Conservation (phyloP, 371 early-diverging fungal genomes). For the Cokeromyces recurvatus region DNA sequence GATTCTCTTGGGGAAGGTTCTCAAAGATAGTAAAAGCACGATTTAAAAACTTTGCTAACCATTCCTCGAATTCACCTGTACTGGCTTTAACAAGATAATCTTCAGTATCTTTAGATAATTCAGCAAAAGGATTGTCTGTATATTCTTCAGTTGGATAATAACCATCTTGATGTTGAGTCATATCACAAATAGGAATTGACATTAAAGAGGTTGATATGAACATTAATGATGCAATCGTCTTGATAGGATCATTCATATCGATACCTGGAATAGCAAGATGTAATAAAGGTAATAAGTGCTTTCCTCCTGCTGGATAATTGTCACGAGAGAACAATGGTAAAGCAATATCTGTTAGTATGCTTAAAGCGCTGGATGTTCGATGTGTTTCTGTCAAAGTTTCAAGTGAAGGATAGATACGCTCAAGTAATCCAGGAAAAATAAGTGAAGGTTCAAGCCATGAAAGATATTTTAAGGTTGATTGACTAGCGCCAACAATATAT, state of each 20-base stretch:
- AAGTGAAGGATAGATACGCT: constrained; percentile 81
- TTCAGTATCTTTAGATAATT: constrained; percentile 45
- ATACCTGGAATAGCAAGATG: constrained; percentile 82
- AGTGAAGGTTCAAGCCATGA: constrained; percentile 72
- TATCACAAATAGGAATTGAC: constrained; percentile 63
- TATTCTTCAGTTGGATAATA: constrained; percentile 46
- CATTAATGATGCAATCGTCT: constrained; percentile 68
- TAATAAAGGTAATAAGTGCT: constrained; percentile 72
- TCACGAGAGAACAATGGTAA: constrained; percentile 66
- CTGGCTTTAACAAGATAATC: constrained; percentile 58
- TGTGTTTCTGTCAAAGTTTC: constrained; percentile 87
- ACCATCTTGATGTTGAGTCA: constrained; percentile 31
- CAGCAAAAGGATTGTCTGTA: constrained; percentile 40
- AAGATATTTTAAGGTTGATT: constrained; percentile 67
- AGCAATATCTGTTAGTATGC: constrained; percentile 61
- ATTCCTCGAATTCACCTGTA: constrained; percentile 82
- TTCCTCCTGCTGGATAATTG: constrained; percentile 82
- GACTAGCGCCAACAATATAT: constrained; percentile 58
- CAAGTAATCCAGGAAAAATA: constrained; percentile 79
- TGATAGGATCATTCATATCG: constrained; percentile 85
- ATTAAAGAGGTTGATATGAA: constrained; percentile 70
- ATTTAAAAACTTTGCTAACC: constrained; percentile 81
- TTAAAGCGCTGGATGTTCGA: constrained; percentile 78
- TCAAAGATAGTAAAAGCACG: constrained; percentile 75
- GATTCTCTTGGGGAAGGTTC: constrained; percentile 67